These are phyloP conservation scores for Myriosclerotinia duriaeana DNA, from an alignment of 2,329 filamentous ascomycete species.

Conservation along the genomic window DNA sequence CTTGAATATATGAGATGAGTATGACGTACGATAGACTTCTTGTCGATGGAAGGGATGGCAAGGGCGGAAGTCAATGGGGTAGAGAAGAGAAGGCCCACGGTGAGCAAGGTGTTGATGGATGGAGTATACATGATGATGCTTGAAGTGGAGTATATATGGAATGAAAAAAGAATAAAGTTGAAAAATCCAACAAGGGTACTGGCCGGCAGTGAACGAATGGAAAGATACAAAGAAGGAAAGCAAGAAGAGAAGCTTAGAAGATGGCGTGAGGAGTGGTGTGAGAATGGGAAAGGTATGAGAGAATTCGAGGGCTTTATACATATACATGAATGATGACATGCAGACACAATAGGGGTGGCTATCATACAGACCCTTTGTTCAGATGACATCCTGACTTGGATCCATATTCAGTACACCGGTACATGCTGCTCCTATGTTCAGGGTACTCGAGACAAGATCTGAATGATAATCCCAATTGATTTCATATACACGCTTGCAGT, in stretches of 20 bases:
- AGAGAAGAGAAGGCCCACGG: slow-evolving; percentile 37
- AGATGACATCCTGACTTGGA: not conserved
- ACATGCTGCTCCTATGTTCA: not conserved
- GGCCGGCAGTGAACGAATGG: slow-evolving; percentile 16
- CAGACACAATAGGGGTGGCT: not conserved
- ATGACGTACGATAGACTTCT: slow-evolving; percentile 27
- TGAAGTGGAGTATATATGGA: slow-evolving; percentile 27
- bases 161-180: slow-evolving; percentile 27
- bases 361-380: not conserved
- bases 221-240: not conserved
- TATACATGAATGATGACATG: not conserved
- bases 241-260: not conserved
- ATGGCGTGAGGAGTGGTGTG: slow-evolving; percentile 7
- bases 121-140: slow-evolving; percentile 35
- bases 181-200: not conserved
- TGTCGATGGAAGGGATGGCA: slow-evolving; percentile 29
- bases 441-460: slow-evolving; percentile 1
- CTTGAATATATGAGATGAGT: too few species aligned
- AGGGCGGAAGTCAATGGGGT: slow-evolving; percentile 33
- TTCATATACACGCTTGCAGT: not conserved
- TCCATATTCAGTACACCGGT: not conserved
- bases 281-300: slow-evolving; percentile 16
- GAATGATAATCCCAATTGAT: not conserved
- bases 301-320: slow-evolving; percentile 11
- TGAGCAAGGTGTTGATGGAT: slow-evolving; percentile 35